Evolutionary conservation across 257 asterid species (phyloP).

Genomic region (Solanum sitiens): DNA sequence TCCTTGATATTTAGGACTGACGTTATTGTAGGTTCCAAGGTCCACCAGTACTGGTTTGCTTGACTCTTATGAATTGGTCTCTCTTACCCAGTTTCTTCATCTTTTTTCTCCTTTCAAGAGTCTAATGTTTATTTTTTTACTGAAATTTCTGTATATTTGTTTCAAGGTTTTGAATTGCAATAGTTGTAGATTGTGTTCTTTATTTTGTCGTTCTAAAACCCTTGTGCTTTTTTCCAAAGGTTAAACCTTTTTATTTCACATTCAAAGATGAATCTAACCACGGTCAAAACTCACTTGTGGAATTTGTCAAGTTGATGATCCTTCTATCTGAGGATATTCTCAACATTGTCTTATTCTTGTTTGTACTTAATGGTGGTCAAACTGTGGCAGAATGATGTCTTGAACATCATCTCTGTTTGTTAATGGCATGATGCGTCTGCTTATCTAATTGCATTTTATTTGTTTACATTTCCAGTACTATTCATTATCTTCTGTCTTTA

Average conservation of each 20-base stretch:
- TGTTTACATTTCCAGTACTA: not conserved
- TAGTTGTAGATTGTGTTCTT: not conserved
- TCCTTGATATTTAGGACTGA: not conserved
- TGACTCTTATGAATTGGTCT: not conserved
- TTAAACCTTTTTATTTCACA: not conserved
- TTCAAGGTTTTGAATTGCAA: not conserved
- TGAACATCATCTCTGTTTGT: not conserved
- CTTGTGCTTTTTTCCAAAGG: not conserved
- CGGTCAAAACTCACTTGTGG: not conserved
- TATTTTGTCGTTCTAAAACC: not conserved
- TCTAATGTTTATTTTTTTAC: not conserved
- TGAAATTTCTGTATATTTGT: not conserved
- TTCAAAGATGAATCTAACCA: not conserved
- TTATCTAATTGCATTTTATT: not conserved
- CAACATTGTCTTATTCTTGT: not conserved
- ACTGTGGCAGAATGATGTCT: not conserved
- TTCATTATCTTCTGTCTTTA: not conserved
- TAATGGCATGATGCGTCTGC: not conserved
- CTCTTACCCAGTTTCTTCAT: not conserved
- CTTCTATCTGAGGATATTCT: not conserved
- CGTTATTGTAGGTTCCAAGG: not conserved
- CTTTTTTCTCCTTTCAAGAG: not conserved
- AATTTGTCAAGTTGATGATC: not conserved
- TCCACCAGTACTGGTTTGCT: not conserved
- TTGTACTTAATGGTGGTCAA: not conserved